Evolutionary conservation across 2,329 filamentous ascomycete genomes (phyloP).

Genomic region (Exserohilum turcica): DNA sequence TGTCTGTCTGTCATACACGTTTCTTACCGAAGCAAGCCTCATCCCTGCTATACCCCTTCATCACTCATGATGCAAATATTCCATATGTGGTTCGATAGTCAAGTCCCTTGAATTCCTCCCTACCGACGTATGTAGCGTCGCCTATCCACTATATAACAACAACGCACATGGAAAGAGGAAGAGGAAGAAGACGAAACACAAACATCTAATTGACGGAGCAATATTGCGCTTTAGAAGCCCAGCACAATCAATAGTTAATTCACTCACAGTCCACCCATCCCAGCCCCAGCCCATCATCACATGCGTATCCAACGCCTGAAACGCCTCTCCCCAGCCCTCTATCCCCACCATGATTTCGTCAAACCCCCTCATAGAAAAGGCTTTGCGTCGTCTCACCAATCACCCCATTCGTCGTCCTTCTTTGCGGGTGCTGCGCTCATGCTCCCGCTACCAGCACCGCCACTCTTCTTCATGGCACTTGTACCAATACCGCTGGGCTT

Average conservation of each 20-base stretch:
- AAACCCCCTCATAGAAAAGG: not conserved
- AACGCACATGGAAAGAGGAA: too few species aligned
- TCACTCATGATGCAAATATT: too few species aligned
- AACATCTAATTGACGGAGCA: too few species aligned
- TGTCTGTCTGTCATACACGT: too few species aligned
- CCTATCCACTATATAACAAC: too few species aligned
- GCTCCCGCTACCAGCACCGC: conserved; percentile 28
- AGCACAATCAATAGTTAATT: not conserved
- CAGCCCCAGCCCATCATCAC: not conserved
- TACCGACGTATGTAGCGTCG: too few species aligned
- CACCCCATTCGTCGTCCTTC: conserved; percentile 64
- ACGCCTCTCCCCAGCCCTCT: conserved; percentile 2
- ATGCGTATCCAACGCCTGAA: conserved; percentile 6
- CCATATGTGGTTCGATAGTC: too few species aligned
- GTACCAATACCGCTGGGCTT: conserved; percentile 63
- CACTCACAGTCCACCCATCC: too few species aligned
- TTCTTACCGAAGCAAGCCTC: too few species aligned
- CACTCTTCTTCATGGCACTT: conserved; percentile 64
- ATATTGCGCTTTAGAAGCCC: not conserved
- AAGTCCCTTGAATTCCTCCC: too few species aligned
- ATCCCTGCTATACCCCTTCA: too few species aligned
- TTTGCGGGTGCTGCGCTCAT: conserved; percentile 42
- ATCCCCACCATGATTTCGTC: not conserved
- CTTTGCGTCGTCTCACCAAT: conserved; percentile 49
- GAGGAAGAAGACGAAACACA: too few species aligned